A percentile compares a stretch with the other conserved stretches of the same genome.
Evolutionary conservation across 768 basidiomycete species (phyloP).

Genomic region (Boletus pseudo-olivaceus): DNA sequence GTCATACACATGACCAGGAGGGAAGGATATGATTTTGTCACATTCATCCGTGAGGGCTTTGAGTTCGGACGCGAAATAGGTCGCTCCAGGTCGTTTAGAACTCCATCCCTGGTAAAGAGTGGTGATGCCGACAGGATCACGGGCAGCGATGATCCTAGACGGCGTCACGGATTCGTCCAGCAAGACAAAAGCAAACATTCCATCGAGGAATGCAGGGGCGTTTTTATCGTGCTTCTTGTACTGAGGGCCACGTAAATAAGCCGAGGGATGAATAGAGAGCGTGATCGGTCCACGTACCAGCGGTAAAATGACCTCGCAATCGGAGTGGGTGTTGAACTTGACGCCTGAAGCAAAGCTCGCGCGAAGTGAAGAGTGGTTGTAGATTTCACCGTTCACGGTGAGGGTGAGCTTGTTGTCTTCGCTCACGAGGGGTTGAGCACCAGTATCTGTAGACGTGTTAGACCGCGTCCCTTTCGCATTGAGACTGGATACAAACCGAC

Average conservation of each 20-base stretch:
- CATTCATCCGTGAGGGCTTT: conserved; percentile 90
- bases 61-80: conserved; percentile 95
- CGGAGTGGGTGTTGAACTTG: conserved; percentile 95
- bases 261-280: not conserved
- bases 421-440: conserved; percentile 91
- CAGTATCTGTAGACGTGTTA: conserved; percentile 62
- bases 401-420: conserved; percentile 81
- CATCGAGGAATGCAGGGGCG: conserved; percentile 81
- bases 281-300: conserved; percentile 49
- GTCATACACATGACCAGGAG: conserved; percentile 96
- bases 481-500: conserved; percentile 61
- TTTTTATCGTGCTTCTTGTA: conserved; percentile 79
- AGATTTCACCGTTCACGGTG: conserved; percentile 98
- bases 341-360: conserved; percentile 58
- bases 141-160: conserved; percentile 88
- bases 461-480: not conserved
- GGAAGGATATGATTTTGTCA: conserved; percentile 92
- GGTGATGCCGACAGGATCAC: conserved; percentile 97
- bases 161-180: conserved; percentile 91
- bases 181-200: conserved; percentile 98
- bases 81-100: conserved; percentile 73
- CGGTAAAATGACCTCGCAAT: conserved; percentile 96
- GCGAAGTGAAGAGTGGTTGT: conserved; percentile 88
- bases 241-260: conserved; percentile 38
- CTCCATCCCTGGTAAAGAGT: conserved; percentile 98